Evolutionary conservation across 139 green algal species (phyloP).

Genomic region (Micromonas pusilla): DNA sequence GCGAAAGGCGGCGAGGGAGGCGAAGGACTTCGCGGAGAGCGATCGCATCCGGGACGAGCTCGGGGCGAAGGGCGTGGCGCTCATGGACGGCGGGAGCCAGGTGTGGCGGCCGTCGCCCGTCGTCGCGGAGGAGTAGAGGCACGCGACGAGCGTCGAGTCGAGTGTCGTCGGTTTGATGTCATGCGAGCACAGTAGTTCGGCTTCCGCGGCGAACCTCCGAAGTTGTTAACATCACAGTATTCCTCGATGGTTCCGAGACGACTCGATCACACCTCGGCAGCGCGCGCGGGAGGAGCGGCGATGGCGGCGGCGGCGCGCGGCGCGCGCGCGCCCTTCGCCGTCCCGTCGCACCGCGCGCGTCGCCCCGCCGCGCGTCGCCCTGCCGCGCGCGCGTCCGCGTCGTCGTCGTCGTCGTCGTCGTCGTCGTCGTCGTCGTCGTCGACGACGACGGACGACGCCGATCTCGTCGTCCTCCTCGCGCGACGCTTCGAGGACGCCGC

Average conservation of each 20-base stretch:
- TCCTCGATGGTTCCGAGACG: background rate
- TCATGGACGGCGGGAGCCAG: conserved; percentile 17
- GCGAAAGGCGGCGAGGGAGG: conserved; percentile 41
- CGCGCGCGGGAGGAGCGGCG: too few species aligned
- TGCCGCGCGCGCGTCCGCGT: too few species aligned
- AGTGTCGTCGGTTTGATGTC: conserved; percentile 10
- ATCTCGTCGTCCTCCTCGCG: too few species aligned
- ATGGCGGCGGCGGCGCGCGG: too few species aligned
- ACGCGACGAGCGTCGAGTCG: background rate
- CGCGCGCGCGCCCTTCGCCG: too few species aligned
- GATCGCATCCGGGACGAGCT: conserved; percentile 36
- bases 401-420: too few species aligned
- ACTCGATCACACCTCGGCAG: background rate
- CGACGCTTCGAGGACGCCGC: too few species aligned
- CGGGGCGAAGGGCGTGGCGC: background rate
- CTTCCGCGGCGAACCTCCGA: background rate
- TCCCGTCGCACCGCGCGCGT: too few species aligned
- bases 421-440: too few species aligned
- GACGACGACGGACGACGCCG: too few species aligned
- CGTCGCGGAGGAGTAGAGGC: background rate
- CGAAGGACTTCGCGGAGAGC: conserved; percentile 64
- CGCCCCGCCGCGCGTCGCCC: too few species aligned
- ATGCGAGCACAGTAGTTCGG: background rate
- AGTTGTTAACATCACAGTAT: background rate
- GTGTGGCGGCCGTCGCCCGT: background rate